Base-by-base conservation (phyloP, 208 protist genomes). In the Leishmania braziliensis region DNA sequence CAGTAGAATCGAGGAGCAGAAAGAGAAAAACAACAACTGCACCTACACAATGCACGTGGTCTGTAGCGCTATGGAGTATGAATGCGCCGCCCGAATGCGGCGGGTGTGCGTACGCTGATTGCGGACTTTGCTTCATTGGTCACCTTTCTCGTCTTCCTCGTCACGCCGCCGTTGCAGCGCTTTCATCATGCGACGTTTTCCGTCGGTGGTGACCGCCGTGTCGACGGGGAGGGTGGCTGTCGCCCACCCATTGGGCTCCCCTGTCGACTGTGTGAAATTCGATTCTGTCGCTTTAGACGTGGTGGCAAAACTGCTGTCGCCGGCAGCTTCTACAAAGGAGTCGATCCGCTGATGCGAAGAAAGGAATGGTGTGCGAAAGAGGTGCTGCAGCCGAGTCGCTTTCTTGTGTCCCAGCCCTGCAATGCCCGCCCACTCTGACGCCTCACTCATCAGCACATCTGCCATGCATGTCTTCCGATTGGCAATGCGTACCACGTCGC, bases 371-470 rank as follows among this genome's bases (percentile, higher is more conserved):
- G 85, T 86, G 68, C 93, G 84, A 65, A 96, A 86, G 71, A 94
- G 82, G 60, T 88, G 81, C 63, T 89, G 81, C 56, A 96, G 78
- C 43, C 88, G 90, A 29, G 73, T 51, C 4, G 84, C 85, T 73
- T 93, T 94, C 76, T 90, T 93, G 63, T 82, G 79, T 1, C 90
- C 90, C 23, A 96, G 78, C 3, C 92, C 92, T 29, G 91, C 86
- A 51, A 96, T 86, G 71, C 62, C 78, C 16, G 89, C 73, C 58
- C 81, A 84, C 33, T 91, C 88, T 2, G 63, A 50, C 16, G 86
- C 82, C 6, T 85, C 81, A 51, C 84, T 87, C 56, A 91, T 70
- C 23, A 96, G 82, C 18, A 90, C 56, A n/a, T 92, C 87, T 9
- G 92, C 92, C 46, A 92, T 81, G 58, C 86, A 88, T 6, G 70